Evolutionary conservation across 108 stramenopile genomes (phyloP).

Genomic region (Nannochloropsis granulata): DNA sequence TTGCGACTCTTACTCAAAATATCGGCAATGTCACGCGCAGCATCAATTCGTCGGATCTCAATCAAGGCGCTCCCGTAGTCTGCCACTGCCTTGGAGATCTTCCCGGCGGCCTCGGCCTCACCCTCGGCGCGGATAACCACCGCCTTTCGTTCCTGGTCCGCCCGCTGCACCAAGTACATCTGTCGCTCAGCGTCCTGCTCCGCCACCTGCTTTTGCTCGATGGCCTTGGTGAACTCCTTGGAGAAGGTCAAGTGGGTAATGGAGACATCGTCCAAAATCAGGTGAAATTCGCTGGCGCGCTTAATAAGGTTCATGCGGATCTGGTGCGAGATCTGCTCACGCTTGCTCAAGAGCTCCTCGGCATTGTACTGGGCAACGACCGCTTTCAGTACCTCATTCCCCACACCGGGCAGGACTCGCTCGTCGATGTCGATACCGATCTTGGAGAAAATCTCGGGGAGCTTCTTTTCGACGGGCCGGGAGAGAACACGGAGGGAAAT

Average conservation of each 20-base stretch:
- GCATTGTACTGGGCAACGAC: constrained; percentile 99
- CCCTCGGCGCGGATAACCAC: constrained; percentile 95
- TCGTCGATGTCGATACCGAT: constrained; percentile 94
- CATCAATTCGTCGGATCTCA: constrained; percentile 97
- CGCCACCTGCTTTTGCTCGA: constrained; percentile 99
- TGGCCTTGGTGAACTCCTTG: constrained; percentile 92
- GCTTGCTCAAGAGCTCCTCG: constrained; percentile 93
- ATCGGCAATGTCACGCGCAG: constrained; percentile 95
- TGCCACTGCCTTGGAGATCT: constrained; percentile 92
- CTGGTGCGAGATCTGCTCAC: constrained; percentile 75
- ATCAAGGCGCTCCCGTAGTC: constrained; percentile 89
- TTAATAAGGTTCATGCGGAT: constrained; percentile 85
- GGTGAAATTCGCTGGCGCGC: constrained; percentile 79
- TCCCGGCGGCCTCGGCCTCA: constrained; percentile 89
- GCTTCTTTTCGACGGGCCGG: constrained; percentile 75
- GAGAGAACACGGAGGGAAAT: constrained; percentile 94
- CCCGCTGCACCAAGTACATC: constrained; percentile 81
- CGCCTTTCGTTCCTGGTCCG: constrained; percentile 95
- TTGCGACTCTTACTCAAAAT: constrained; percentile 78
- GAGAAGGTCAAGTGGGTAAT: constrained; percentile 98
- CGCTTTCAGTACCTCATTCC: constrained; percentile 97
- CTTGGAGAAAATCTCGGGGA: constrained; percentile 79
- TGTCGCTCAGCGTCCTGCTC: constrained; percentile 98
- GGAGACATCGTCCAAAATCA: constrained; percentile 96
- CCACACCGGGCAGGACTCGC: constrained; percentile 95